A percentile compares a stretch with the other conserved stretches of the same genome.
These are phyloP conservation scores for Neopestalotiopsis sp. DNA, from an alignment of 2,329 filamentous ascomycete genomes.

Conservation along the genomic window DNA sequence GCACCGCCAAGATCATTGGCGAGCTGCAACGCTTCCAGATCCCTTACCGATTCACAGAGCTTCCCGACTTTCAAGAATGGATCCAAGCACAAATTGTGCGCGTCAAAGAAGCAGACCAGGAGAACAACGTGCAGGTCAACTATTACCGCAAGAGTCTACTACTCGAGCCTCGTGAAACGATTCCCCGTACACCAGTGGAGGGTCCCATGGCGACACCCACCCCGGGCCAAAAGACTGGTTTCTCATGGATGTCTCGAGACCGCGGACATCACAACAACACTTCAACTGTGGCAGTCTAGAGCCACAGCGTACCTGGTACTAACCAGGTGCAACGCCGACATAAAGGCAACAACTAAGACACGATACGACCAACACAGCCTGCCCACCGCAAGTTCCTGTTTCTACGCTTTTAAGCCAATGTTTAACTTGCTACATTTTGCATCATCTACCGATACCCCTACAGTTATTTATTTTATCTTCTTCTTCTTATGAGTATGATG, in stretches of 20 bases:
- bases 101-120: conserved; percentile 66
- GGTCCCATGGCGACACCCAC: conserved; percentile 29
- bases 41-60: conserved; percentile 81
- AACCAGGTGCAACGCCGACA: not conserved
- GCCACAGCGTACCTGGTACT: not conserved
- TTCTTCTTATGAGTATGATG: conserved; percentile 31
- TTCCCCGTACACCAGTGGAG: conserved; percentile 39
- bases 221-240: conserved; percentile 42
- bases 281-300: conserved; percentile 9
- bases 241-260: conserved; percentile 58
- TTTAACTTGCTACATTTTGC: conserved; percentile 24
- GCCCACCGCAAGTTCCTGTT: conserved; percentile 3
- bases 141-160: conserved; percentile 84
- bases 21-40: conserved; percentile 97
- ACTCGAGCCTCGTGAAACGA: conserved; percentile 75
- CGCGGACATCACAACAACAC: conserved; percentile 36
- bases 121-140: conserved; percentile 60
- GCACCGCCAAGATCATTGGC: conserved; percentile 93
- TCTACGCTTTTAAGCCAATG: conserved; percentile 4
- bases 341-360: not conserved
- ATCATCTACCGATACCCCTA: conserved; percentile 39
- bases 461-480: conserved; percentile 31
- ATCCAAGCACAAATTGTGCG: conserved; percentile 80
- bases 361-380: not conserved
- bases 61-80: conserved; percentile 93